Evolutionary conservation across 805 yeast genomes (phyloP).

Genomic region (Saturnispora ahearnii): DNA sequence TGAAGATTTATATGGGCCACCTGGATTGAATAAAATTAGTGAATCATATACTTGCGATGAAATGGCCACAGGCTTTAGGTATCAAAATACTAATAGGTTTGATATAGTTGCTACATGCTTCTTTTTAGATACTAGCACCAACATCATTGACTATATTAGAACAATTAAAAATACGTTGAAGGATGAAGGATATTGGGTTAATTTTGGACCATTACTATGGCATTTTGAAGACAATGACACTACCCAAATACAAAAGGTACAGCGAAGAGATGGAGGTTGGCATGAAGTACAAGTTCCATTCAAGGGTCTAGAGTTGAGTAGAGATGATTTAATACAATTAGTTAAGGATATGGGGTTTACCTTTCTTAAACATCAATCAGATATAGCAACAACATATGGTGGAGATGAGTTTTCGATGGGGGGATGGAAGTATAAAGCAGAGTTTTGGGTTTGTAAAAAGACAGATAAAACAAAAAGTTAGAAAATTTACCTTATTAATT

Average conservation of each 20-base stretch:
- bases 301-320: slow-evolving; percentile 51
- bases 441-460: slow-evolving; percentile 55
- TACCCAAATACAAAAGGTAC: slow-evolving; percentile 17
- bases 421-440: slow-evolving; percentile 50
- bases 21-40: slow-evolving; percentile 24
- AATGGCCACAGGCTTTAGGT: slow-evolving; percentile 35
- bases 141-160: slow-evolving; percentile 47
- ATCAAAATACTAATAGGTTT: slow-evolving; percentile 30
- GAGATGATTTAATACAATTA: slow-evolving; percentile 44
- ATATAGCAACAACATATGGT: slow-evolving; percentile 44
- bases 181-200: slow-evolving; percentile 46
- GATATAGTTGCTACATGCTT: slow-evolving; percentile 46
- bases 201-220: slow-evolving; percentile 65
- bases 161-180: slow-evolving; percentile 39
- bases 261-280: slow-evolving; percentile 19
- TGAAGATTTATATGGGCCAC: slow-evolving; percentile 55
- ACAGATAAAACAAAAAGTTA: neutral
- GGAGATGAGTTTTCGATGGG: slow-evolving; percentile 44
- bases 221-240: slow-evolving; percentile 51
- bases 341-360: slow-evolving; percentile 42
- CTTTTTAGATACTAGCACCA: slow-evolving; percentile 56
- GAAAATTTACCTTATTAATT: neutral
- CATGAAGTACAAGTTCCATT: slow-evolving; percentile 27
- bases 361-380: slow-evolving; percentile 36
- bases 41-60: slow-evolving; percentile 32